These are phyloP conservation scores for Penicillium bovifimosum DNA, from an alignment of 495 filamentous ascomycete species.

Conservation along the genomic window DNA sequence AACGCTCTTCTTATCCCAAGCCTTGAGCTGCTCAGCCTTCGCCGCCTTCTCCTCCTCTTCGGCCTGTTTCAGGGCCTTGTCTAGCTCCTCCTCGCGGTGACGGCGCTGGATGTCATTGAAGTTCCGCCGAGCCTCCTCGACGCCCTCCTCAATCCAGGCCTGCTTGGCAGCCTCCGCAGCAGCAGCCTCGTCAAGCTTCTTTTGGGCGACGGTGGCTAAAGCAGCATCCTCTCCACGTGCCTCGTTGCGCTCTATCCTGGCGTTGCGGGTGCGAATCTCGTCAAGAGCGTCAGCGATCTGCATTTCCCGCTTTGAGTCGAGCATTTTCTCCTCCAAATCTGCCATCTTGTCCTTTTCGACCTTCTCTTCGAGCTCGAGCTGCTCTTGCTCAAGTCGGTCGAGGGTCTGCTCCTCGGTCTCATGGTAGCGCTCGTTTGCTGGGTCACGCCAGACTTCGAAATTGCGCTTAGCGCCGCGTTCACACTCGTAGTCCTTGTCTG, in stretches of 20 bases:
- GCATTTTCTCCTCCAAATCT: conserved; percentile 74
- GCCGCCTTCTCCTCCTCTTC: neutral
- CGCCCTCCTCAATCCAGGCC: neutral
- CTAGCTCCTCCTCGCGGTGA: neutral
- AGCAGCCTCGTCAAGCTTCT: conserved; percentile 52
- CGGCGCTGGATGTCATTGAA: neutral
- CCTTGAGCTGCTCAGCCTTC: neutral
- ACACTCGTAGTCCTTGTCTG: conserved; percentile 78
- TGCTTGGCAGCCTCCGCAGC: conserved; percentile 19
- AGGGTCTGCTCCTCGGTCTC: conserved; percentile 86
- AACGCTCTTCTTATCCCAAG: too few relatives aligned
- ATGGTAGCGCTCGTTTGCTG: conserved; percentile 42
- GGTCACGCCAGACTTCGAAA: conserved; percentile 81
- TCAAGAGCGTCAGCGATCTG: conserved; percentile 92
- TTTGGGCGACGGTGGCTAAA: conserved; percentile 33
- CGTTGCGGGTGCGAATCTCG: conserved; percentile 89
- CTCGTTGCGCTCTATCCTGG: conserved; percentile 70
- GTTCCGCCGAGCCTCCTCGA: neutral
- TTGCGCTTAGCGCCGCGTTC: conserved; percentile 86
- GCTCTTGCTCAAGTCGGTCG: conserved; percentile 75
- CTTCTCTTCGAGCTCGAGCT: conserved; percentile 50
- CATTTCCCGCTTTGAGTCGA: conserved; percentile 96
- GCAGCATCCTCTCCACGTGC: conserved; percentile 46
- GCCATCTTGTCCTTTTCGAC: conserved; percentile 67
- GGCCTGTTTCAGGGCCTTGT: too few relatives aligned